Evolutionary conservation across 768 basidiomycete species (phyloP).

Genomic region (Hygrophorus pudorinus): DNA sequence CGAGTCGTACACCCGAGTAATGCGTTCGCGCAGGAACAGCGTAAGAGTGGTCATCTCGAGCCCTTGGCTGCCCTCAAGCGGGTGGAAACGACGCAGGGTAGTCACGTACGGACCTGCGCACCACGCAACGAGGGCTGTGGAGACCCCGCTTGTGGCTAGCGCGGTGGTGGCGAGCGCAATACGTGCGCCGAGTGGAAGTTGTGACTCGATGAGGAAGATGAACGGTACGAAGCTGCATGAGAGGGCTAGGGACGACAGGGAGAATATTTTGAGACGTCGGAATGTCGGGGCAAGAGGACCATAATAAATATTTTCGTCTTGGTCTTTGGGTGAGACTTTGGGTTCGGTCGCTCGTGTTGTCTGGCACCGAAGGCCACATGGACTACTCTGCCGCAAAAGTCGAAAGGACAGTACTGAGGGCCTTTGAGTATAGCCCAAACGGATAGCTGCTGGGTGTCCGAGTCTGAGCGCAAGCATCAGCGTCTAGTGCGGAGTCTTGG

Average conservation of each 20-base stretch:
- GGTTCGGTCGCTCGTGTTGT: background rate
- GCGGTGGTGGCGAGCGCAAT: constrained; percentile 60
- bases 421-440: too few relatives aligned
- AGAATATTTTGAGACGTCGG: constrained; percentile 73
- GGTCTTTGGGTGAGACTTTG: background rate
- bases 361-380: too few relatives aligned
- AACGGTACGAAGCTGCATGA: constrained; percentile 66
- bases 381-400: too few relatives aligned
- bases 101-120: constrained; percentile 70
- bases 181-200: constrained; percentile 61
- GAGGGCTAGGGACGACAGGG: constrained; percentile 64
- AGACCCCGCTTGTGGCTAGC: constrained; percentile 59
- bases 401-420: too few relatives aligned
- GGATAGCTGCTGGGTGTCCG: too few relatives aligned
- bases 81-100: constrained; percentile 40
- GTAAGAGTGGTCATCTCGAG: constrained; percentile 66
- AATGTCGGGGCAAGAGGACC: constrained; percentile 70
- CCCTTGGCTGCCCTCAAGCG: constrained; percentile 36
- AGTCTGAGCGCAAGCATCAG: too few relatives aligned
- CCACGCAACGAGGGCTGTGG: constrained; percentile 65
- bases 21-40: constrained; percentile 44
- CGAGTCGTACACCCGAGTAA: constrained; percentile 68
- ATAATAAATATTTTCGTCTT: constrained; percentile 31
- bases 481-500: too few relatives aligned
- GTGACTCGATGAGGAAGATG: constrained; percentile 73